Evolutionary conservation across 805 yeast species (phyloP), one percentile per base, ranked within the genome.

Genomic region (Zygosaccharomyces bisporus): DNA sequence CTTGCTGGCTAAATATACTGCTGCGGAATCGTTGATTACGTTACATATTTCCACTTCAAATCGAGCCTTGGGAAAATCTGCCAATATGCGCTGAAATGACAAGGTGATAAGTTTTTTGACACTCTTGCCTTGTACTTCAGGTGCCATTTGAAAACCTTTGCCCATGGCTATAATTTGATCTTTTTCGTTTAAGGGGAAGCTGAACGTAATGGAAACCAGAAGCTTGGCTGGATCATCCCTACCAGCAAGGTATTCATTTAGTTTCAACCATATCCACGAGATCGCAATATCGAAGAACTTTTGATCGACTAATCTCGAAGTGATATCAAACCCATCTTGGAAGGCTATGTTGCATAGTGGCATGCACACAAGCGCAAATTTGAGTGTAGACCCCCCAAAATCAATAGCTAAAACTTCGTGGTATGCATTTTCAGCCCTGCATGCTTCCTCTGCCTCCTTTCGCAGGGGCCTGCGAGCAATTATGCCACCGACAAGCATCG

Each of bases 21-120:
- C 81, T n/a, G 80, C 71, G 1, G 86, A 76, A 55, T 80, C 89
- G 58, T 83, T 83, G 23, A 81, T 65, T 30, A 82, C 71, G 12
- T 72, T 62, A 47, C 68, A 60, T 17, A 81, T 70, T 12, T 64
- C 57, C 13, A 74, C 60, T 1, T 52, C 41, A 6, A 73, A 36
- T 10, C 54, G 51, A 34, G n/a, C 7, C 4, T 10, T 14, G 9
- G 38, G 21, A 3, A 56, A 55, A 7, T 34, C 32, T 12, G 31
- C 13, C 2, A 39, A 25, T n/a, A 43, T 38, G 7, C 55, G 53
- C 3, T 43, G 18, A 45, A 72, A 63, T 1, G 66, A 56, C 3
- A 50, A 34, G 50, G 71, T 73, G 31, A 81, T 51, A 6, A 80
- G 49, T 2, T 49, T 41, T 38, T 70, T 69, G 25, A 81, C 56